Evolutionary conservation across 2,329 filamentous ascomycete genomes (phyloP), one percentile per base, ranked within the genome.

Genomic region (Macrophomina tecta): DNA sequence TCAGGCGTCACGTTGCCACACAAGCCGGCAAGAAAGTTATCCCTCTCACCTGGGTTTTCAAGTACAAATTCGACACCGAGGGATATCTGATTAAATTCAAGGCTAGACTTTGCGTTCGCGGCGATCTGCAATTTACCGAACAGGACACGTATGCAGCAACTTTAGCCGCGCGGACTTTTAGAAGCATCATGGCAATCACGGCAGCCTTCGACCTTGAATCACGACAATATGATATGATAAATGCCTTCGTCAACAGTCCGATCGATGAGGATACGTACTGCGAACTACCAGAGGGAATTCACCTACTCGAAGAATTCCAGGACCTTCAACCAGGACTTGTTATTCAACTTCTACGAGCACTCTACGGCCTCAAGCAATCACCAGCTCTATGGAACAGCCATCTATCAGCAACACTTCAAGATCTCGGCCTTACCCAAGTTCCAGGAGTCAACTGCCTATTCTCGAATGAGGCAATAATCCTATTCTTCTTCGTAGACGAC

Each of bases 281-380:
- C n/a, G 9, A 68, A 5, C 62, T 61, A 11, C 72, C 68, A 34
- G 66, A 74, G 7, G 70, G 70, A 16, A 69, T 72, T 51, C 23
- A 30, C 30, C 11, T 40, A 28, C 53, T 40, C 5, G 14, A 18
- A 28, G 36, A 38, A 38, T 38, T 38, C 36, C 36, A 38, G 36
- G 11, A 38, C 36, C 36, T 38, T 38, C 36, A 12, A 28, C 9
- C 30, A 58, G 28, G 8, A 2, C 36, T 36, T 51, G 49, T 16
- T 36, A 67, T 46, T 18, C 68, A 65, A 48, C 66, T 75, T 3
- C 28, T 28, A 18, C 12, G 65, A 61, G 73, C 72, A 2, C 55
- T 75, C 3, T 74, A 74, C 66, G 70, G 72, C 3, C 69, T 74
- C 0, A 70, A 70, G 32, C 62, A 71, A 34, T 68, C 69, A 4